phyloP scores from a whole-genome alignment of 2,329 filamentous ascomycete species.

The Fusarium anthophilum region DNA sequence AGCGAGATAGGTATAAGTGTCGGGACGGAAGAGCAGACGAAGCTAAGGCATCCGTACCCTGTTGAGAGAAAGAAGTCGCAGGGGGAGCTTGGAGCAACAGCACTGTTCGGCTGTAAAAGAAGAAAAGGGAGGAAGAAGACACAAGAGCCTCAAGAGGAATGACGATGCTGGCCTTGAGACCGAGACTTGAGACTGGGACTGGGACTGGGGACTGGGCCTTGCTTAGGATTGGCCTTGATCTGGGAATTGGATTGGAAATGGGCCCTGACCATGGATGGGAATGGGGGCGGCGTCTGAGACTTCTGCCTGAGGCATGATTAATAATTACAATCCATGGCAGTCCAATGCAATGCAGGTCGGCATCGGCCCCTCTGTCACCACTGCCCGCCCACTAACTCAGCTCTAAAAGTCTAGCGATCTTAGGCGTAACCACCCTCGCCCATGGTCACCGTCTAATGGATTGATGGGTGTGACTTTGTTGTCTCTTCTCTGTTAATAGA shows the following conservation, averaged over 20 bases:
- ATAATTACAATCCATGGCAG: background rate
- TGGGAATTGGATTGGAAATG: slow-evolving; percentile 42
- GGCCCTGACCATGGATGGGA: slow-evolving; percentile 25
- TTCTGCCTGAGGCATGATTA: slow-evolving; percentile 34
- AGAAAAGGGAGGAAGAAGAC: slow-evolving; percentile 28
- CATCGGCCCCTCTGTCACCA: slow-evolving; percentile 6
- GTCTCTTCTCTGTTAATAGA: background rate
- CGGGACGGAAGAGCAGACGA: slow-evolving; percentile 2
- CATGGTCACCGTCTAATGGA: background rate
- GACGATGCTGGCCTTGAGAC: slow-evolving; percentile 34
- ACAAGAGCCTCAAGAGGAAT: slow-evolving; percentile 24
- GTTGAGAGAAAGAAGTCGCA: slow-evolving; percentile 1
- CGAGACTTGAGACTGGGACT: slow-evolving; percentile 11
- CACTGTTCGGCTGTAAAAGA: slow-evolving; percentile 13
- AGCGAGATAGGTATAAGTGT: slow-evolving; percentile 13
- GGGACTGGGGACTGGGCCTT: slow-evolving; percentile 32
- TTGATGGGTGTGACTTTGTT: background rate
- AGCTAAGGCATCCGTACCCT: background rate
- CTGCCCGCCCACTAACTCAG: background rate
- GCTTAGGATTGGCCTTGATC: slow-evolving; percentile 22
- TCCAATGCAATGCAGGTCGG: background rate
- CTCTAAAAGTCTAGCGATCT: slow-evolving; percentile 1
- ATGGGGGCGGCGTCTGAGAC: slow-evolving; percentile 28
- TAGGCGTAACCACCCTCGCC: background rate
- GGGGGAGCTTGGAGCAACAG: background rate